Evolutionary conservation across 495 filamentous ascomycete species (phyloP).

Genomic region (Neurospora pannonica): DNA sequence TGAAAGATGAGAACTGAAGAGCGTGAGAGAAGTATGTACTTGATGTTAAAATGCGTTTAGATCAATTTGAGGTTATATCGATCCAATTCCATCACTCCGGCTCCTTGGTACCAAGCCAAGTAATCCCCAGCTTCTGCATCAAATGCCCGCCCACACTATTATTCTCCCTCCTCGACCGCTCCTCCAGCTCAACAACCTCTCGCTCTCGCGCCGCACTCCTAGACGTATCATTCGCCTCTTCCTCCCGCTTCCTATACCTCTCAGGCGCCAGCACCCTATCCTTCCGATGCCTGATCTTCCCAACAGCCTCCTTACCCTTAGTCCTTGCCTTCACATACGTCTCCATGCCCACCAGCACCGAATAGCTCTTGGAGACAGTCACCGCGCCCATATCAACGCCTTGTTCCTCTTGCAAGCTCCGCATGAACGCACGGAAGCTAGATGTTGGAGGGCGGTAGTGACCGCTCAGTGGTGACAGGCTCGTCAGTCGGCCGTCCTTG

Average conservation of each 20-base stretch:
- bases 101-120: neutral
- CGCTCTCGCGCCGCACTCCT: constrained; percentile 41
- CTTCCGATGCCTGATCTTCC: constrained; percentile 21
- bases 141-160: constrained; percentile 23
- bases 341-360: constrained; percentile 73
- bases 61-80: neutral
- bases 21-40: neutral
- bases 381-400: constrained; percentile 74
- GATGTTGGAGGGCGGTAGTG: constrained; percentile 77
- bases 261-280: constrained; percentile 35
- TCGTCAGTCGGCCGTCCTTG: constrained; percentile 60
- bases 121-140: constrained; percentile 25
- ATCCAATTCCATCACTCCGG: neutral
- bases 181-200: constrained; percentile 28
- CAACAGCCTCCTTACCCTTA: constrained; percentile 43
- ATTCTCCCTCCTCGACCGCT: constrained; percentile 26
- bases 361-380: constrained; percentile 70
- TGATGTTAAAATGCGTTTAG: neutral
- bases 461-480: constrained; percentile 52
- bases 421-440: constrained; percentile 75
- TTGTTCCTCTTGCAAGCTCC: constrained; percentile 50
- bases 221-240: constrained; percentile 37
- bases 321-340: constrained; percentile 56
- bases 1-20: neutral
- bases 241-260: constrained; percentile 28